Conservation (phyloP, 148 eudicot species). For the Rhododendron henanense region DNA sequence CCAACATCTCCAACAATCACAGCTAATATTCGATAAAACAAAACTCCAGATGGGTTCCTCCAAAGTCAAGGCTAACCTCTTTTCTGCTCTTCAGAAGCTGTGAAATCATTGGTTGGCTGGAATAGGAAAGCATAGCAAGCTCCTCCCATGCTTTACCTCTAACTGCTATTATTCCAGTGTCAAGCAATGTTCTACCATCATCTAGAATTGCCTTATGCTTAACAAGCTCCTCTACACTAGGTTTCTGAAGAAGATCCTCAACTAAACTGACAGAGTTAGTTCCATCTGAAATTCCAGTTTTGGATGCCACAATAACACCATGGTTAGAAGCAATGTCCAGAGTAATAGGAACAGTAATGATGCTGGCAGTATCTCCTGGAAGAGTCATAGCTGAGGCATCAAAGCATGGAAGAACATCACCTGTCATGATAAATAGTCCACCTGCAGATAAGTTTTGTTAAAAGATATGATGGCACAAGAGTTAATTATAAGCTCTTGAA, state of each 20-base stretch:
- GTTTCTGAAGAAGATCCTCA: slow-evolving; percentile 93
- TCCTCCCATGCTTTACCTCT: slow-evolving; percentile 94
- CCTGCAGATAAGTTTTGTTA: slow-evolving; percentile 44
- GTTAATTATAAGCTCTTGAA: not conserved
- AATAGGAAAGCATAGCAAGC: slow-evolving; percentile 71
- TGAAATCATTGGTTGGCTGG: slow-evolving; percentile 58
- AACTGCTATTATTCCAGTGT: slow-evolving; percentile 95
- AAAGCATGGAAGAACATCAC: slow-evolving; percentile 99
- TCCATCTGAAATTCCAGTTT: slow-evolving; percentile 32
- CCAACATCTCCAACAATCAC: not conserved
- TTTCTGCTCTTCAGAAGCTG: slow-evolving; percentile 68
- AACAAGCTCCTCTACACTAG: slow-evolving; percentile 66
- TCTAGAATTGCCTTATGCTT: slow-evolving; percentile 72
- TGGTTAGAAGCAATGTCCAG: slow-evolving; percentile 94
- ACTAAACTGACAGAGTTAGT: slow-evolving; percentile 49
- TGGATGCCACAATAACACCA: slow-evolving; percentile 89
- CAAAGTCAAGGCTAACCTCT: slow-evolving; percentile 59
- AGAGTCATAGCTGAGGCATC: slow-evolving; percentile 88
- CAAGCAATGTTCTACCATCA: slow-evolving; percentile 96
- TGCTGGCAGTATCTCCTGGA: slow-evolving; percentile 80
- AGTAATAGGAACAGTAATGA: slow-evolving; percentile 93
- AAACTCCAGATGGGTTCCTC: not conserved
- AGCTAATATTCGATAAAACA: not conserved
- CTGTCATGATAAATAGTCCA: slow-evolving; percentile 94
- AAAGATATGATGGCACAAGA: not conserved